phyloP scores from a whole-genome alignment of 2,329 filamentous ascomycete species.

The Colletotrichum limetticola region DNA sequence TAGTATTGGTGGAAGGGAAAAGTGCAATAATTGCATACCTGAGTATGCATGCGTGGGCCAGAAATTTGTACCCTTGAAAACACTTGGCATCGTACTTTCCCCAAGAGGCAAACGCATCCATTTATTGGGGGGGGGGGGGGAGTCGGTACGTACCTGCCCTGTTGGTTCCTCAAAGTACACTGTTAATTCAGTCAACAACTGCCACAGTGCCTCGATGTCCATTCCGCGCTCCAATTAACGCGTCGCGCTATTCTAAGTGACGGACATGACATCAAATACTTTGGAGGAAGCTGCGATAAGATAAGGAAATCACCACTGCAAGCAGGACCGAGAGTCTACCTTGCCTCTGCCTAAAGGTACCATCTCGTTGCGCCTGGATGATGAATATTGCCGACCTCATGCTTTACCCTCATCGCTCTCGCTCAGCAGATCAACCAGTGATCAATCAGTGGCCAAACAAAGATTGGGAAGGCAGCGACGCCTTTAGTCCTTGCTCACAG shows the following conservation, averaged over 20 bases:
- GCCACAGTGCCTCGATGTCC: conserved; percentile 13
- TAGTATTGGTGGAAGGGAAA: too few species aligned
- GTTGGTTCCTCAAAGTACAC: neutral
- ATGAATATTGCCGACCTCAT: neutral
- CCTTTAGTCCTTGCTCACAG: neutral
- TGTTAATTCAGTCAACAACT: neutral
- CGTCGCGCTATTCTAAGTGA: conserved; percentile 6
- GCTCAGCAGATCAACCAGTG: neutral
- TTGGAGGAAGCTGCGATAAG: conserved; percentile 13
- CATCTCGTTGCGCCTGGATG: neutral
- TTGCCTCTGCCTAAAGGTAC: conserved; percentile 1
- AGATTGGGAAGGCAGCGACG: neutral
- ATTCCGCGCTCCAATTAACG: conserved; percentile 23
- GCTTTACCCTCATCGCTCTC: neutral
- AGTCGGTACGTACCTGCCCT: neutral
- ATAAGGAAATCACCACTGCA: conserved; percentile 1
- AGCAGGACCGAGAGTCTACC: neutral
- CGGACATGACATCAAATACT: conserved; percentile 23
- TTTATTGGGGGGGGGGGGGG: neutral
- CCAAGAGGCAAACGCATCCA: neutral
- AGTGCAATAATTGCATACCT: neutral
- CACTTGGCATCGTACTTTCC: neutral
- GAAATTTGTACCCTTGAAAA: neutral
- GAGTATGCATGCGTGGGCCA: neutral
- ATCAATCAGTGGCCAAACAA: neutral